Percentiles rank a stretch among this genome's conserved stretches.
These are phyloP conservation scores for Wickerhamiella qilinensis DNA, from an alignment of 805 yeast genomes.

Conservation along the genomic window DNA sequence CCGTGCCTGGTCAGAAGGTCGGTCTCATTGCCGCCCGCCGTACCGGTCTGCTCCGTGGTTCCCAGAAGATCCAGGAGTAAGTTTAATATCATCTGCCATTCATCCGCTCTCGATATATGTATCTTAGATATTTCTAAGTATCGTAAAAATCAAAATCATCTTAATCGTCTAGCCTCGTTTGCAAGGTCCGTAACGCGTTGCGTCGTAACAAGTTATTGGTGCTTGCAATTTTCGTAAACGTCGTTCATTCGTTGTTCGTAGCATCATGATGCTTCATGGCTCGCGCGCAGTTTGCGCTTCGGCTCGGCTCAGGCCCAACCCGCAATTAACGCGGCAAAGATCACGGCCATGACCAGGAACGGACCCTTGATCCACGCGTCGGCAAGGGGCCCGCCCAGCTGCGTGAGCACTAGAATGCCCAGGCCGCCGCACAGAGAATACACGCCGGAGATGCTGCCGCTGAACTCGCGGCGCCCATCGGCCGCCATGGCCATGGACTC, in stretches of 20 bases:
- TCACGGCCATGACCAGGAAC: constrained; percentile 34
- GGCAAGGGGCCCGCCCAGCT: constrained; percentile 44
- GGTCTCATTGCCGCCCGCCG: constrained; percentile 99
- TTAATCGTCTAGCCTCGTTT: too few species aligned
- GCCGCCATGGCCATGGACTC: constrained; percentile 48
- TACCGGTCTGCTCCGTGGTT: constrained; percentile 99
- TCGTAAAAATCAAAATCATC: neutral
- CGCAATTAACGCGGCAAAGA: constrained; percentile 17
- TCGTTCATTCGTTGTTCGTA: neutral
- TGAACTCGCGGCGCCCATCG: constrained; percentile 28
- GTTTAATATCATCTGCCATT: constrained; percentile 10
- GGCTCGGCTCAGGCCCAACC: too few species aligned
- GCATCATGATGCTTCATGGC: neutral
- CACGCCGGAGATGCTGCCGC: constrained; percentile 55
- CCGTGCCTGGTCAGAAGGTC: constrained; percentile 99
- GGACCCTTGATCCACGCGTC: constrained; percentile 45
- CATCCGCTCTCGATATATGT: neutral
- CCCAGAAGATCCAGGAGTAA: constrained; percentile 81
- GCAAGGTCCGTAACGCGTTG: too few species aligned
- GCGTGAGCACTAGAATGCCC: constrained; percentile 45
- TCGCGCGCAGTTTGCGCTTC: too few species aligned
- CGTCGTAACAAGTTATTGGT: neutral
- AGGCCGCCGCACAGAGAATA: constrained; percentile 53
- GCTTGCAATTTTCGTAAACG: too few species aligned
- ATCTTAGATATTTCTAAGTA: neutral